Evolutionary conservation across 805 yeast species (phyloP).

Genomic region (Starmerella scarabaei): DNA sequence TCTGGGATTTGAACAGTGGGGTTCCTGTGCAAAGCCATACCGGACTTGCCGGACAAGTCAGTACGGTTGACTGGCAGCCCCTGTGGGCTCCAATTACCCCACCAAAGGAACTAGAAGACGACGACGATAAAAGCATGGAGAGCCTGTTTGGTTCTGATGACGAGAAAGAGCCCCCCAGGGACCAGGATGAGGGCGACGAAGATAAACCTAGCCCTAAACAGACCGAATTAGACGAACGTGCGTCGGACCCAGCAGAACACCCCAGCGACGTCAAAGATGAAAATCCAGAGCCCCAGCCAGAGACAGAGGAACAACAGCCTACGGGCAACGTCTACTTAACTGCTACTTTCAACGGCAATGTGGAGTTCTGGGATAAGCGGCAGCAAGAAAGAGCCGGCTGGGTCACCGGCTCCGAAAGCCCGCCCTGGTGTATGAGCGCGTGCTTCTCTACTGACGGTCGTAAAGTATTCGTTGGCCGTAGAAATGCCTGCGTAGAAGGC

Average conservation of each 20-base stretch:
- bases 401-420: conserved; percentile 48
- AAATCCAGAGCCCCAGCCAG: conserved; percentile 27
- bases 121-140: conserved; percentile 30
- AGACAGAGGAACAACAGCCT: neutral
- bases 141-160: conserved; percentile 50
- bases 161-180: conserved; percentile 27
- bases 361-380: conserved; percentile 75
- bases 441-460: conserved; percentile 83
- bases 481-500: conserved; percentile 73
- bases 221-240: conserved; percentile 15
- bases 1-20: conserved; percentile 83
- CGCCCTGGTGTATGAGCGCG: conserved; percentile 85
- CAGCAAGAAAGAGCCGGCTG: conserved; percentile 34
- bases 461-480: conserved; percentile 65
- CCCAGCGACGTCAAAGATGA: neutral
- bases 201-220: no score
- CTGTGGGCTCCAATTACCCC: conserved; percentile 19
- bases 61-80: conserved; percentile 50
- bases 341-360: conserved; percentile 69
- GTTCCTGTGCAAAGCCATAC: conserved; percentile 35
- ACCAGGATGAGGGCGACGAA: conserved; percentile 20
- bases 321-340: conserved; percentile 45
- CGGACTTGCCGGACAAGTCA: conserved; percentile 64
- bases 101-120: conserved; percentile 14
- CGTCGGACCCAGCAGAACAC: conserved; percentile 19